Evolutionary conservation across 257 asterid species (phyloP).

Genomic region (Przewalskia tangutica): DNA sequence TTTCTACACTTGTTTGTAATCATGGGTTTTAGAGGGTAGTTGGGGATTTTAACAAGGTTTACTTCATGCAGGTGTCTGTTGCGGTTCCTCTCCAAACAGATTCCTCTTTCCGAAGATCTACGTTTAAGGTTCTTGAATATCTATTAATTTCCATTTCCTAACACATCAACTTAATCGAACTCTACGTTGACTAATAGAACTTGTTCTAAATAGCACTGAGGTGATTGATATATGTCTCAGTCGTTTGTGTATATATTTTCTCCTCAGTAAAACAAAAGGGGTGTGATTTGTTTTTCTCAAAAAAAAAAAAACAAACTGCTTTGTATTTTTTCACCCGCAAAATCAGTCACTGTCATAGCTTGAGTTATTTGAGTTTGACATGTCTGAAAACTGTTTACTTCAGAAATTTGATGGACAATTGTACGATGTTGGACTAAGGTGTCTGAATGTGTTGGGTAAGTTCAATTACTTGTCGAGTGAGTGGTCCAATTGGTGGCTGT

Average conservation of each 20-base stretch:
- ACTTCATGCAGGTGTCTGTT: constrained; percentile 38
- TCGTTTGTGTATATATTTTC: no score
- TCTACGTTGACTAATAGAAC: not conserved
- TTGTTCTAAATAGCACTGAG: not conserved
- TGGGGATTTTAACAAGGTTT: not conserved
- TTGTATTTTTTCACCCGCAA: not conserved
- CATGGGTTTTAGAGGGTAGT: not conserved
- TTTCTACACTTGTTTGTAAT: not conserved
- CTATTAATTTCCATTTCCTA: not conserved
- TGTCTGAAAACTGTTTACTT: not conserved
- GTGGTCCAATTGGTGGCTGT: not conserved
- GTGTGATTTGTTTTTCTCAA: not conserved
- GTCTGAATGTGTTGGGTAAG: not conserved
- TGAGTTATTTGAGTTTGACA: not conserved
- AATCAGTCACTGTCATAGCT: not conserved
- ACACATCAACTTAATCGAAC: not conserved
- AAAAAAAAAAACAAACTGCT: not conserved
- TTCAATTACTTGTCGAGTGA: not conserved
- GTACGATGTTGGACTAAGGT: not conserved
- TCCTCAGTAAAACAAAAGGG: not conserved
- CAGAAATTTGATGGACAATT: not conserved
- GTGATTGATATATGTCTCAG: not conserved
- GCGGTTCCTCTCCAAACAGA: constrained; percentile 35
- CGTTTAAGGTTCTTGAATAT: constrained; percentile 33
- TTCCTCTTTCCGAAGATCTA: constrained; percentile 30